Evolutionary conservation across 805 yeast genomes (phyloP).

Genomic region (Huiozyma sinensis): DNA sequence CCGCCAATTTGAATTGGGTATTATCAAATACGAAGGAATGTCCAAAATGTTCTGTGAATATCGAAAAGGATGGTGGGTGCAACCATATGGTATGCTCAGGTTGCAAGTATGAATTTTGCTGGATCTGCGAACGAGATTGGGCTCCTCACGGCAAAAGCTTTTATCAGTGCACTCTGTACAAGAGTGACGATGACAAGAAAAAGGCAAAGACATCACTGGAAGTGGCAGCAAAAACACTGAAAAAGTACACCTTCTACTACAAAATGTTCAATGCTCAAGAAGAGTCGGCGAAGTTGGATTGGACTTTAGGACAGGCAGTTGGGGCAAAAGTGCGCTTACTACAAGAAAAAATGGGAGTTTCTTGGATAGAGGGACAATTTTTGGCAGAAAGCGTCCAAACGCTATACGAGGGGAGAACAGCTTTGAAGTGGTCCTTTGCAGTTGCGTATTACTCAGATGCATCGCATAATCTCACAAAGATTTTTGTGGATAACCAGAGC

Average conservation of each 20-base stretch:
- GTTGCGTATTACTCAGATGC: conserved; percentile 56
- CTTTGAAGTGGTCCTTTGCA: conserved; percentile 86
- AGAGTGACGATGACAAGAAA: conserved; percentile 29
- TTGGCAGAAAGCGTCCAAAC: conserved; percentile 60
- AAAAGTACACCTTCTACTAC: conserved; percentile 65
- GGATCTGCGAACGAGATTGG: conserved; percentile 87
- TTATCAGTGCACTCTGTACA: conserved; percentile 59
- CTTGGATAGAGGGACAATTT: conserved; percentile 86
- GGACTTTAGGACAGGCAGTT: conserved; percentile 48
- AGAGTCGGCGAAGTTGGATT: conserved; percentile 63
- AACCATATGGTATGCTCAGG: conserved; percentile 87
- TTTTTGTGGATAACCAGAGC: conserved; percentile 64
- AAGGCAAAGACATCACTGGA: conserved; percentile 15
- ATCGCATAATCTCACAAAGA: conserved; percentile 41
- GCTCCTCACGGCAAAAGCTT: conserved; percentile 47
- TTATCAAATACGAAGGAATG: conserved; percentile 75
- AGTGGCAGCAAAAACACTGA: conserved; percentile 31
- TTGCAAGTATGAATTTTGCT: conserved; percentile 76
- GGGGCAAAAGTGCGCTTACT: conserved; percentile 51
- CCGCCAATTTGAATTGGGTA: conserved; percentile 84
- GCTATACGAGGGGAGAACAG: conserved; percentile 57
- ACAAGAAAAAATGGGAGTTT: conserved; percentile 52
- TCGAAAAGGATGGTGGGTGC: conserved; percentile 94
- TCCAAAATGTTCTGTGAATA: conserved; percentile 67
- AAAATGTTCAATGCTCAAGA: conserved; percentile 68